Evolutionary conservation across 1,284 basidiomycete genomes (phyloP), one percentile per base, ranked within the genome.

Genomic region (Xerocomus cyaneibrunnescens): DNA sequence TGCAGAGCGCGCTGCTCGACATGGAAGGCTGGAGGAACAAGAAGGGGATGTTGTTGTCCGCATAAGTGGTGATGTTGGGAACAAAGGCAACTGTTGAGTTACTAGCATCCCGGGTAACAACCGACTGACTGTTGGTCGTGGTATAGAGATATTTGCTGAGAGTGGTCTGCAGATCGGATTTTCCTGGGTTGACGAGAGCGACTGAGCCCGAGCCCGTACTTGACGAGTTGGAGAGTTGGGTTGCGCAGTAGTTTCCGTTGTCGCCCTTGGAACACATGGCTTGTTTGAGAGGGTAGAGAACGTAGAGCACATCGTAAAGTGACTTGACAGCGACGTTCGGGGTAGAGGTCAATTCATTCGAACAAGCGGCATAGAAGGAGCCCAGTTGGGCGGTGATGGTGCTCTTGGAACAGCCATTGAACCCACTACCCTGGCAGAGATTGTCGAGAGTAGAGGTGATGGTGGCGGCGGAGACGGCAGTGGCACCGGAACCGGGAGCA

Each of bases 271-370:
- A 62, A 73, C 94, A 96, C 40, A 92, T 65, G 32, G 91, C 85
- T 14, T 65, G 59, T 59, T 74, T 73, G 62, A 94, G 67, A 8
- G 43, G 43, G n/a, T 5, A 13, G 5, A 93, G 92, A 6, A 69
- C 61, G 46, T 92, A 97, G 39, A 96, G 74, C 39, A 82, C 74
- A 67, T 96, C 94, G 73, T 96, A 97, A 5, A 80, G 72, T 34
- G 70, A 62, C 62, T 81, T 66, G 43, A 94, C 84, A 21, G 74
- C 66, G 34, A 62, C 42, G 56, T 78, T 81, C 42, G 74, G 68
- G 32, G 59, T 65, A 13, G 79, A 73, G 2, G 77, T 80, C 58
- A 97, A 74, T 72, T 96, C 94, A 23, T 65, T 50, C 2, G 71
- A 55, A 76, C 94, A 97, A 7, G 80, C 77, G 12, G 76, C 60